A percentile compares a stretch with the other conserved stretches of the same genome.
These are phyloP conservation scores for Tylopilus intermedius DNA, from an alignment of 768 basidiomycete species.

Conservation along the genomic window DNA sequence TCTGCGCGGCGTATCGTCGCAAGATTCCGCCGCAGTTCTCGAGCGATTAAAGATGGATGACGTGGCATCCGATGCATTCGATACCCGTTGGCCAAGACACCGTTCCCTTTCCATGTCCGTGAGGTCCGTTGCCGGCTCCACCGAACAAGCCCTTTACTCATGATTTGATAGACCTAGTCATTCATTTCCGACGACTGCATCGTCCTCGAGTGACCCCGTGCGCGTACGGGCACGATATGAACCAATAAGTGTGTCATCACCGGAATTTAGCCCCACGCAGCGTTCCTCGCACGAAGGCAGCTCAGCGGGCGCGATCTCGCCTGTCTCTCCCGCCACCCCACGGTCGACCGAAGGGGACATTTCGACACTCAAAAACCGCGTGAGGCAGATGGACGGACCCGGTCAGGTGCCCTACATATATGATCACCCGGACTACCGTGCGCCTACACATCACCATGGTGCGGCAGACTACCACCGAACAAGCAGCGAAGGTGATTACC, in stretches of 20 bases:
- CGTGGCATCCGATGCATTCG: slow-evolving; percentile 19
- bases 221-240: slow-evolving; percentile 17
- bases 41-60: slow-evolving; percentile 59
- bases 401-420: slow-evolving; percentile 6
- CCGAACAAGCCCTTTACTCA: background rate
- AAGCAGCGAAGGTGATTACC: slow-evolving; percentile 2
- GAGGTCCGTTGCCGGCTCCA: slow-evolving; percentile 19
- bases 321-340: slow-evolving; percentile 49
- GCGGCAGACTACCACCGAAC: slow-evolving; percentile 12
- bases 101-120: slow-evolving; percentile 42
- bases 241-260: slow-evolving; percentile 8
- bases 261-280: slow-evolving; percentile 19
- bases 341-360: slow-evolving; percentile 34
- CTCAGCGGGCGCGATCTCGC: slow-evolving; percentile 49
- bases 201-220: slow-evolving; percentile 25
- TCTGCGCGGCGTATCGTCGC: slow-evolving; percentile 43
- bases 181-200: slow-evolving; percentile 16
- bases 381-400: slow-evolving; percentile 8
- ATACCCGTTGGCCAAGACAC: slow-evolving; percentile 35
- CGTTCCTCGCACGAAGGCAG: slow-evolving; percentile 40
- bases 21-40: slow-evolving; percentile 64
- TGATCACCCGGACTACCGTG: slow-evolving; percentile 16
- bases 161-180: slow-evolving; percentile 12
- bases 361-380: slow-evolving; percentile 14
- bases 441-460: slow-evolving; percentile 5